Conservation (phyloP, 192 early-diverging fungal species). For the Anaeromyces robustus region DNA sequence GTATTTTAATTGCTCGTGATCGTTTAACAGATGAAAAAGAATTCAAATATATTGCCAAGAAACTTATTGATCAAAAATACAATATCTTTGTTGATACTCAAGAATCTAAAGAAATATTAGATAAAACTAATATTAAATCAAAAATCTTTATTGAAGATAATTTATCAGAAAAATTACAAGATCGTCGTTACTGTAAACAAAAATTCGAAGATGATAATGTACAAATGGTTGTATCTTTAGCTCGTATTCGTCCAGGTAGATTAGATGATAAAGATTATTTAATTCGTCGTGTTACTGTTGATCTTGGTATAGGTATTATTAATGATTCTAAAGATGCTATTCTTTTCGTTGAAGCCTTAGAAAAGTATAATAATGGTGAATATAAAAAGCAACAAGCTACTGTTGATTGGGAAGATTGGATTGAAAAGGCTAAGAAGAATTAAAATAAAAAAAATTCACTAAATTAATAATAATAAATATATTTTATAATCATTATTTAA, state of each 20-base stretch:
- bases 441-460: no score
- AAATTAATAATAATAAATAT: no score
- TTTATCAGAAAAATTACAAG: conserved; percentile 6
- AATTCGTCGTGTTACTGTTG: conserved; percentile 25
- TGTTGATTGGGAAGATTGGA: conserved; percentile 1
- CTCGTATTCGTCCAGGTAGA: conserved; percentile 10
- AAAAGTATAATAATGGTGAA: conserved; percentile 12
- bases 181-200: conserved; percentile 13
- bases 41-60: conserved; percentile 49
- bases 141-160: conserved; percentile 4
- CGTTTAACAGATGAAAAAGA: conserved; percentile 53
- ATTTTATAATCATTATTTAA: no score
- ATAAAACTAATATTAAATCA: not conserved
- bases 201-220: conserved; percentile 18
- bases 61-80: conserved; percentile 44
- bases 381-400: conserved; percentile 1
- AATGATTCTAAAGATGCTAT: conserved; percentile 28
- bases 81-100: conserved; percentile 51
- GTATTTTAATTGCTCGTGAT: conserved; percentile 50
- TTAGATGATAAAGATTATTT: conserved; percentile 17
- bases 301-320: conserved; percentile 32
- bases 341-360: conserved; percentile 28
- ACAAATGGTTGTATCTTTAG: conserved; percentile 23
- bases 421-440: not conserved
- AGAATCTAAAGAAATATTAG: conserved; percentile 30